Evolutionary conservation across 495 filamentous ascomycete species (phyloP).

Genomic region (Penicillium daleae): DNA sequence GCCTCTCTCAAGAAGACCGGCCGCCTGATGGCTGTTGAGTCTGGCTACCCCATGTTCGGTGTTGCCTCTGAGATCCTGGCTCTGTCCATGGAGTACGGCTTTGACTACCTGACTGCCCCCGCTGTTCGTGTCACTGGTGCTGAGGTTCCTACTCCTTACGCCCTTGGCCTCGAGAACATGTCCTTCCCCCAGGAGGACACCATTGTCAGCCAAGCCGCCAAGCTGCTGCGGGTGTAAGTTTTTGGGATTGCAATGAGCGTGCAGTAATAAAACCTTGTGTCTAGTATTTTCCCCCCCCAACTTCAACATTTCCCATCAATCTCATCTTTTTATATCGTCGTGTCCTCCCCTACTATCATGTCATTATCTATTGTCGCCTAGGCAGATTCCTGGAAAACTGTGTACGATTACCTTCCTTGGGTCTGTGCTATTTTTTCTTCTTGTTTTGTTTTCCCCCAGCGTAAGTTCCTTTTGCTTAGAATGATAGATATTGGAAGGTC

Average conservation of each 20-base stretch:
- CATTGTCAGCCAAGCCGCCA: constrained; percentile 81
- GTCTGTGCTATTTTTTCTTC: constrained; percentile 15
- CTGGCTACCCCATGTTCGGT: constrained; percentile 93
- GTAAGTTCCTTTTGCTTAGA: constrained; percentile 24
- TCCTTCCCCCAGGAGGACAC: constrained; percentile 84
- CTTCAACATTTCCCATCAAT: constrained; percentile 29
- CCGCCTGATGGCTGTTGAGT: constrained; percentile 88
- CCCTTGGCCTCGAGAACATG: constrained; percentile 85
- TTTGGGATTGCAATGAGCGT: constrained; percentile 22
- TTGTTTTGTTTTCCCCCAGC: constrained; percentile 14
- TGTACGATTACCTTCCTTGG: constrained; percentile 44
- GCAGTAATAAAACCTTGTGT: constrained; percentile 39
- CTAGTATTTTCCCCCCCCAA: constrained; percentile 35
- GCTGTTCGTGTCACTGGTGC: constrained; percentile 93
- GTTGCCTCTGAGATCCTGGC: constrained; percentile 91
- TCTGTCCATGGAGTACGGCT: constrained; percentile 94
- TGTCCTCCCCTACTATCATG: constrained; percentile 24
- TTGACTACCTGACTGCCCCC: constrained; percentile 94
- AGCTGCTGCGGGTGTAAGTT: constrained; percentile 75
- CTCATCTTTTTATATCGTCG: constrained; percentile 31
- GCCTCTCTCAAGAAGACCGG: constrained; percentile 98
- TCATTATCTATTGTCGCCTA: constrained; percentile 32
- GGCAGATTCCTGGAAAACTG: constrained; percentile 37
- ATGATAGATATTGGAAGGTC: constrained; percentile 16
- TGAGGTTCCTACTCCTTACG: constrained; percentile 95